Percentiles rank a stretch among this genome's conserved stretches.
These are phyloP conservation scores for Clitopilus passeckerianus DNA, from an alignment of 768 basidiomycete species.

Conservation along the genomic window DNA sequence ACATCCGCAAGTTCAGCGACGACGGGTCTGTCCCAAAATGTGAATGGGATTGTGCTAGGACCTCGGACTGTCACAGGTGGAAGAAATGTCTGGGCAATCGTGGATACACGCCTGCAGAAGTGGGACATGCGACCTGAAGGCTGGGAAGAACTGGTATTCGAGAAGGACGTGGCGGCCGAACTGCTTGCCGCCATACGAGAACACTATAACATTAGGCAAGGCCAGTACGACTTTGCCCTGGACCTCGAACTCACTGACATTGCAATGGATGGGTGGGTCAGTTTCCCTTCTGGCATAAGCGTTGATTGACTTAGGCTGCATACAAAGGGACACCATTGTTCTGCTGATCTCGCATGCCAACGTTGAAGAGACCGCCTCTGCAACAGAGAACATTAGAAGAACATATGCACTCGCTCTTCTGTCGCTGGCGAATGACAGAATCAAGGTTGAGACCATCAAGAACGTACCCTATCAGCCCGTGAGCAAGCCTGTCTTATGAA, in stretches of 20 bases:
- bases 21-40: constrained; percentile 50
- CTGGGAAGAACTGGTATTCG: constrained; percentile 61
- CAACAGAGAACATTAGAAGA: constrained; percentile 45
- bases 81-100: constrained; percentile 61
- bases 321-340: background rate
- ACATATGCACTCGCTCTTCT: constrained; percentile 61
- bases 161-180: constrained; percentile 49
- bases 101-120: constrained; percentile 62
- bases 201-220: constrained; percentile 29
- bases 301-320: background rate
- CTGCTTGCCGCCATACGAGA: constrained; percentile 43
- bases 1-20: constrained; percentile 28
- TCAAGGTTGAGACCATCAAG: constrained; percentile 44
- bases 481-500: constrained; percentile 17
- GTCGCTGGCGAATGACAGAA: constrained; percentile 31
- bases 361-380: constrained; percentile 36
- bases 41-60: constrained; percentile 59
- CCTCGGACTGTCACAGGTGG: constrained; percentile 35
- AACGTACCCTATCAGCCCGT: constrained; percentile 77
- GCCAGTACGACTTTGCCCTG: constrained; percentile 39
- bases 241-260: constrained; percentile 76
- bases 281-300: constrained; percentile 2
- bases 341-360: constrained; percentile 65
- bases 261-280: constrained; percentile 48
- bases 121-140: constrained; percentile 68